Conservation (phyloP, 2,329 filamentous ascomycete species). For the Diaporthe helianthi region DNA sequence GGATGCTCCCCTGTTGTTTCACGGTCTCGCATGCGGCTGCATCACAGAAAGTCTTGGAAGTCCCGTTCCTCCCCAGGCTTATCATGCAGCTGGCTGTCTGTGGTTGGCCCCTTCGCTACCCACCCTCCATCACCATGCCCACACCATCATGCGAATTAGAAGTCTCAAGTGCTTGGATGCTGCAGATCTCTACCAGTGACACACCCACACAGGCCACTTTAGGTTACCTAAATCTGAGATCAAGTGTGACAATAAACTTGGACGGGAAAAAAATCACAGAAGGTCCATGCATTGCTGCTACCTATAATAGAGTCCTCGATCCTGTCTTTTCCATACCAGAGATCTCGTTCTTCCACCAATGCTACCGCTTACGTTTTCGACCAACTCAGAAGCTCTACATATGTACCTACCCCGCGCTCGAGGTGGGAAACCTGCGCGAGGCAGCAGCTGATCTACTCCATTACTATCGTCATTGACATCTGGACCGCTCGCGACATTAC, state of each 20-base stretch:
- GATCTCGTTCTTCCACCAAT: conserved; percentile 5
- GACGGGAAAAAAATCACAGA: not conserved
- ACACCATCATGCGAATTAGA: conserved; percentile 2
- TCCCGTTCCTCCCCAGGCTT: not conserved
- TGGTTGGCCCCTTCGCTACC: not conserved
- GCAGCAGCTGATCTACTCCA: conserved; percentile 6
- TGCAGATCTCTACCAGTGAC: not conserved
- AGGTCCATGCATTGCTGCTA: not conserved
- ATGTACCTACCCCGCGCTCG: not conserved
- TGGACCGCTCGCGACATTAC: not conserved
- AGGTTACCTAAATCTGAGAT: not conserved
- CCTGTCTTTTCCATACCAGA: not conserved
- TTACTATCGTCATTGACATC: not conserved
- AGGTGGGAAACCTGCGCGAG: not conserved
- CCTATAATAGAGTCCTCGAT: conserved; percentile 13
- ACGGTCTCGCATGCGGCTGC: not conserved
- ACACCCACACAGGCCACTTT: not conserved
- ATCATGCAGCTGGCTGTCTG: not conserved
- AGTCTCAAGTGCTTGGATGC: not conserved
- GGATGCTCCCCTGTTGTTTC: not conserved
- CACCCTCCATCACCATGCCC: not conserved
- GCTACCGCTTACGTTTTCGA: not conserved
- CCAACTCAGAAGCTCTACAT: not conserved
- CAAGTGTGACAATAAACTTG: not conserved
- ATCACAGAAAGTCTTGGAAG: not conserved